Conservation (phyloP, 345 rosid genomes). For the Physaria fendleri region DNA sequence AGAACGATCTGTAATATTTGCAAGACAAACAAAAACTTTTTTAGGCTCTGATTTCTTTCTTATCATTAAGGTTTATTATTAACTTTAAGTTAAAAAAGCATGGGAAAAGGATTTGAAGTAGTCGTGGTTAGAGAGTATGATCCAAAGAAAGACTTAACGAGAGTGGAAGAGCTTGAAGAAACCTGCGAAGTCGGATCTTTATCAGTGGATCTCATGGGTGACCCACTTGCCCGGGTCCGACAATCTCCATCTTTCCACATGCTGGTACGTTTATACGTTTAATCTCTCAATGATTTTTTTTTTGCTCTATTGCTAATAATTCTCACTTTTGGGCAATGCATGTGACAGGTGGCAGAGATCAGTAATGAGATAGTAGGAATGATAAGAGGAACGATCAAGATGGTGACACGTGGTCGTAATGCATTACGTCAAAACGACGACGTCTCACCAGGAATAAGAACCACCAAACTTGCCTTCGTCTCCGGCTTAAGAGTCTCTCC, state of each 20-base stretch:
- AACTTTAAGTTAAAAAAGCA: neutral
- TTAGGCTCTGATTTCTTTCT: neutral
- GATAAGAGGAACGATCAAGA: constrained; percentile 90
- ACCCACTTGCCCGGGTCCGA: constrained; percentile 98
- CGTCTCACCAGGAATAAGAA: constrained; percentile 16
- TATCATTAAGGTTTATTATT: neutral
- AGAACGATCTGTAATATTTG: constrained; percentile 15
- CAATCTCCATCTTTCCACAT: constrained; percentile 91
- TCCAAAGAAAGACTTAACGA: constrained; percentile 42
- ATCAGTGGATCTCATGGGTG: constrained; percentile 94
- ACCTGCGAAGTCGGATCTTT: constrained; percentile 89
- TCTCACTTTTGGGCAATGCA: constrained; percentile 1
- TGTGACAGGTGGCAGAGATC: constrained; percentile 77
- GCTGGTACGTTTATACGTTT: constrained; percentile 54
- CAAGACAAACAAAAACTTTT: neutral
- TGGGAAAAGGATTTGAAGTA: constrained; percentile 26
- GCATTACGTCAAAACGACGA: neutral
- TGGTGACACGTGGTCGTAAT: constrained; percentile 77
- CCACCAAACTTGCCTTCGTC: constrained; percentile 80
- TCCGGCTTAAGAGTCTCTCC: constrained; percentile 94
- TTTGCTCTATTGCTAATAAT: neutral
- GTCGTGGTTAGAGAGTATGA: constrained; percentile 70
- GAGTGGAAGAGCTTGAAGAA: constrained; percentile 74
- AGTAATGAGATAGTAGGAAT: constrained; percentile 70
- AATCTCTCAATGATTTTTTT: neutral